Evolutionary conservation across 139 green algal genomes (phyloP).

Genomic region (Tetratostichococcus sp.): DNA sequence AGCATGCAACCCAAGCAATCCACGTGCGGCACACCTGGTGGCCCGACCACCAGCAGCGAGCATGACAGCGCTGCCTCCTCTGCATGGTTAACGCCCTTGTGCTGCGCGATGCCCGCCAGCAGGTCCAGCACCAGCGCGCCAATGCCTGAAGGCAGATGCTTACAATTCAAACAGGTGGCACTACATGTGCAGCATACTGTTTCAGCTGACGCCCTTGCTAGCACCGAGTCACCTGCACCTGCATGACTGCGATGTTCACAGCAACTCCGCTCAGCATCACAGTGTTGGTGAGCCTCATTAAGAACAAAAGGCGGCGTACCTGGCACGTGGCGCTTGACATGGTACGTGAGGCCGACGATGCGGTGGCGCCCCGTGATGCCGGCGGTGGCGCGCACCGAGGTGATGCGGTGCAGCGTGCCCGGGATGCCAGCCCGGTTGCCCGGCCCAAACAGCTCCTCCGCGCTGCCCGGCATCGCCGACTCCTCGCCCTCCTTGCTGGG

Average conservation of each 20-base stretch:
- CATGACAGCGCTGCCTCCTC: background rate
- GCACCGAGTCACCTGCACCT: too few species aligned
- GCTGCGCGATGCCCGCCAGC: constrained; percentile 27
- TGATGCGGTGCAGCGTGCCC: constrained; percentile 64
- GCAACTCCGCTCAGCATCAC: too few species aligned
- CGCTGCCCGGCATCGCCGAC: background rate
- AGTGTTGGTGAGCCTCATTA: too few species aligned
- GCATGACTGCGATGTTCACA: too few species aligned
- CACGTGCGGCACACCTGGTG: background rate
- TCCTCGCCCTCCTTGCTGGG: background rate
- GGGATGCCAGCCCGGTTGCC: constrained; percentile 64
- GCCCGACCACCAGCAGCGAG: background rate
- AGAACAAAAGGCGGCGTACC: constrained; percentile 6
- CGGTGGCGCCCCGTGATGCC: constrained; percentile 6
- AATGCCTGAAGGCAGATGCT: constrained; percentile 28
- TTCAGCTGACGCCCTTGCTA: too few species aligned
- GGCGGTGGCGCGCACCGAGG: constrained; percentile 29
- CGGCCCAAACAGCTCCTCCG: constrained; percentile 36
- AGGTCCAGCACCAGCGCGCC: constrained; percentile 46
- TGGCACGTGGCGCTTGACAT: constrained; percentile 54
- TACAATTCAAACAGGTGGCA: too few species aligned
- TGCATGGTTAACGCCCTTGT: background rate
- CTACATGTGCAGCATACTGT: too few species aligned
- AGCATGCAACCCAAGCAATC: too few species aligned
- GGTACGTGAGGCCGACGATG: constrained; percentile 61